Percentiles rank a stretch among this genome's conserved stretches.
Evolutionary conservation across 805 yeast species (phyloP).

Genomic region (Kodamaea jinghongensis): DNA sequence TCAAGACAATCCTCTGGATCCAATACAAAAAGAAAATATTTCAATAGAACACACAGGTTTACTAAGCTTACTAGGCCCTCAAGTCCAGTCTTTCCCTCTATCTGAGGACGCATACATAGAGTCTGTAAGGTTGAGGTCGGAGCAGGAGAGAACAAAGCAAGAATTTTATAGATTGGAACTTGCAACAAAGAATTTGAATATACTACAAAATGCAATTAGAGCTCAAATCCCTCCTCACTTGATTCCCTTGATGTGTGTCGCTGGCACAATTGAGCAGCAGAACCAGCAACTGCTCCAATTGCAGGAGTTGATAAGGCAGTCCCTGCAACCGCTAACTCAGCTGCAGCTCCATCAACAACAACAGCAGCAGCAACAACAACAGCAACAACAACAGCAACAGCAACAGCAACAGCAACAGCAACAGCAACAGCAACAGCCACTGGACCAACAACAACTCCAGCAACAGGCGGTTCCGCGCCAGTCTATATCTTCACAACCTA

Average conservation of each 20-base stretch:
- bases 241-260: constrained; percentile 59
- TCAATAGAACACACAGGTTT: constrained; percentile 17
- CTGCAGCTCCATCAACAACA: constrained; percentile 2
- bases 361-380: constrained; percentile 8
- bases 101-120: constrained; percentile 56
- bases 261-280: constrained; percentile 12
- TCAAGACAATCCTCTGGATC: constrained; percentile 4
- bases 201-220: constrained; percentile 57
- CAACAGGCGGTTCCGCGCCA: neutral
- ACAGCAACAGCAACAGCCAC: constrained; percentile 12
- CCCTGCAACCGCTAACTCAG: constrained; percentile 10
- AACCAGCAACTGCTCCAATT: neutral
- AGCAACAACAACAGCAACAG: constrained; percentile 8
- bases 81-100: constrained; percentile 51
- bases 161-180: constrained; percentile 68
- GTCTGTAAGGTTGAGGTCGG: constrained; percentile 58
- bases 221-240: constrained; percentile 63
- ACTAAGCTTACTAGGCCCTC: constrained; percentile 49
- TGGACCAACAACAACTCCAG: constrained; percentile 4
- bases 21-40: constrained; percentile 1
- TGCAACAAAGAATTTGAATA: constrained; percentile 55
- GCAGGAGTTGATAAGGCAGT: constrained; percentile 11
- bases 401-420: constrained; percentile 11
- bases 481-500: too few species aligned
- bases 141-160: constrained; percentile 82